Percentiles rank a stretch among this genome's conserved stretches.
phyloP scores from a whole-genome alignment of 75 land plant genomes.

The Azolla pinnata region DNA sequence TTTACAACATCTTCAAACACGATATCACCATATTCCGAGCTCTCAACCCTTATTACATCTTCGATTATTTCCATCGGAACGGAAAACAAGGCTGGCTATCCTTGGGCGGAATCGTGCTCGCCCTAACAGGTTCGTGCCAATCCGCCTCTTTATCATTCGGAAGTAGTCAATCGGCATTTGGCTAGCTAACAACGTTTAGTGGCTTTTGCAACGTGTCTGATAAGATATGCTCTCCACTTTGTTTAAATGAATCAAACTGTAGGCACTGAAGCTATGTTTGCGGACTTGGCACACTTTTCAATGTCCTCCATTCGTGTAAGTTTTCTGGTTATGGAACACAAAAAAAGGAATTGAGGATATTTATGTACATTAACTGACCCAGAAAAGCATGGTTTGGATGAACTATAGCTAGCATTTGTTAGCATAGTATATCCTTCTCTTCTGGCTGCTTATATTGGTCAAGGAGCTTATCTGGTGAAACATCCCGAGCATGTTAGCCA shows the following conservation, averaged over 20 bases:
- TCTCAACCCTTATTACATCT: conserved; percentile 45
- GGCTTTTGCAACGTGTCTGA: no score
- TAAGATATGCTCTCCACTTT: no score
- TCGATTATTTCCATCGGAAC: conserved; percentile 45
- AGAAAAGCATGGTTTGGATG: neutral
- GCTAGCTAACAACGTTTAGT: no score
- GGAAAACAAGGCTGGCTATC: conserved; percentile 51
- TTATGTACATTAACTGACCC: neutral
- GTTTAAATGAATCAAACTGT: neutral
- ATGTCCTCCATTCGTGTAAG: conserved; percentile 66
- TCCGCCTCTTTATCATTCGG: neutral
- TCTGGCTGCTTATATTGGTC: conserved; percentile 73
- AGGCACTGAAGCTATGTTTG: conserved; percentile 98
- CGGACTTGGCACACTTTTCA: conserved; percentile 88
- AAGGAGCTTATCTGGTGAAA: conserved; percentile 67
- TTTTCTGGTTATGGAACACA: neutral
- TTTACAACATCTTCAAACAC: conserved; percentile 48
- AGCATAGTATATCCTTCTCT: conserved; percentile 80
- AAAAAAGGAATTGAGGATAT: neutral
- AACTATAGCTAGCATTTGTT: conserved; percentile 53
- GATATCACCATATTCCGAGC: conserved; percentile 49
- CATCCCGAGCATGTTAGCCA: conserved; percentile 47
- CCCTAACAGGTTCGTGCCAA: conserved; percentile 25
- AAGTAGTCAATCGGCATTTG: no score
- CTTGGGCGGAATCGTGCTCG: conserved; percentile 61